These are phyloP conservation scores for Solanum habrochaites DNA, from an alignment of 257 asterid genomes.

Conservation along the genomic window DNA sequence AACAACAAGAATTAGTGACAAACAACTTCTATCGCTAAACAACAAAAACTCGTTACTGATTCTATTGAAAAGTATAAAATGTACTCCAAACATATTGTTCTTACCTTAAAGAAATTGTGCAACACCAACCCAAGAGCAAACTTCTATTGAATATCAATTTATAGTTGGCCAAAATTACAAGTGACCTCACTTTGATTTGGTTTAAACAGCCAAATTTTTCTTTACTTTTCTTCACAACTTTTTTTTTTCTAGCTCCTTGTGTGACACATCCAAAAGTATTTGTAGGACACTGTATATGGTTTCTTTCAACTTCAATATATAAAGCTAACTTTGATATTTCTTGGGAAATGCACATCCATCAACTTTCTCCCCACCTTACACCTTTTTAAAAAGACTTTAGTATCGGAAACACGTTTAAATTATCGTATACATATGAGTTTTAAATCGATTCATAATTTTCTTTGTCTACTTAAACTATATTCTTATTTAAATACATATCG, in stretches of 20 bases:
- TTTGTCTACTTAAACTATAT: background rate
- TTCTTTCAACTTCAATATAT: background rate
- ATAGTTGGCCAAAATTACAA: background rate
- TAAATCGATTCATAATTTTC: background rate
- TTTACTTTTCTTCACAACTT: background rate
- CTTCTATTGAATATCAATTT: background rate
- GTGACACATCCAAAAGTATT: background rate
- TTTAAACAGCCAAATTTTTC: background rate
- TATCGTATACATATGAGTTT: fast-evolving
- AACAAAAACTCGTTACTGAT: background rate
- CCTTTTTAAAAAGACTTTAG: background rate
- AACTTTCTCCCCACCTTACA: background rate
- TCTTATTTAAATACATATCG: too few relatives aligned
- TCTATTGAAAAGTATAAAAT: background rate
- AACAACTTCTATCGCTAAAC: background rate
- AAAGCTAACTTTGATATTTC: background rate
- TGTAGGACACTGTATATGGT: background rate
- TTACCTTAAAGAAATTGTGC: background rate
- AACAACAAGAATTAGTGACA: background rate
- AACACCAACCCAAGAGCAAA: background rate
- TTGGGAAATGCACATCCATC: background rate
- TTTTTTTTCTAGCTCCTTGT: background rate
- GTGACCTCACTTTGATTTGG: background rate
- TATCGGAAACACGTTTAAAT: too few relatives aligned
- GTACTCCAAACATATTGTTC: background rate